Evolutionary conservation across 2,329 filamentous ascomycete genomes (phyloP).

Genomic region (Fusarium anthophilum): DNA sequence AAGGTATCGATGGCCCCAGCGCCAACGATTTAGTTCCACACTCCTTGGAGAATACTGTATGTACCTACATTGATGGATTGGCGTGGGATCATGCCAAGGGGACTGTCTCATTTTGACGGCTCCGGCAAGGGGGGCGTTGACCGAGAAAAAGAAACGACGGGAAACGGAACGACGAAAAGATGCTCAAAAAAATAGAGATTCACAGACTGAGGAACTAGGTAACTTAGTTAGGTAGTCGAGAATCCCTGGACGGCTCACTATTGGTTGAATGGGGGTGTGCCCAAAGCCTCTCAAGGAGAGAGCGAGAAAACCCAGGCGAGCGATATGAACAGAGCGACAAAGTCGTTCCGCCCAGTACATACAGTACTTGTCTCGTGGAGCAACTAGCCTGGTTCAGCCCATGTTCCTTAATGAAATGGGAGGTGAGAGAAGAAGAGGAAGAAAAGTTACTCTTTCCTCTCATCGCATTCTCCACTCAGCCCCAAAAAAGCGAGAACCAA

Average conservation of each 20-base stretch:
- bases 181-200: neutral
- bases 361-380: constrained; percentile 4
- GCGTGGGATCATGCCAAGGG: constrained; percentile 38
- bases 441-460: constrained; percentile 15
- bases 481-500: neutral
- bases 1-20: neutral
- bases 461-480: constrained; percentile 21
- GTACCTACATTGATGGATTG: constrained; percentile 30
- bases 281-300: neutral
- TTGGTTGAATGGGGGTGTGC: constrained; percentile 20
- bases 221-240: neutral
- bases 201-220: neutral
- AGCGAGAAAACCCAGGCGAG: neutral
- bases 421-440: constrained; percentile 18
- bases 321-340: neutral
- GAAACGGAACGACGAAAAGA: constrained; percentile 4
- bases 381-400: constrained; percentile 4
- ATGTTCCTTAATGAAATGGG: constrained; percentile 1
- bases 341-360: neutral
- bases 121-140: constrained; percentile 25
- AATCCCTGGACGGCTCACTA: neutral
- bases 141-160: constrained; percentile 7
- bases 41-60: constrained; percentile 1
- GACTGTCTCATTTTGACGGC: constrained; percentile 41
- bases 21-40: constrained; percentile 14